Conservation (phyloP, 225 moss, liverwort and hornwort species). For the Lunularia cruciata region DNA sequence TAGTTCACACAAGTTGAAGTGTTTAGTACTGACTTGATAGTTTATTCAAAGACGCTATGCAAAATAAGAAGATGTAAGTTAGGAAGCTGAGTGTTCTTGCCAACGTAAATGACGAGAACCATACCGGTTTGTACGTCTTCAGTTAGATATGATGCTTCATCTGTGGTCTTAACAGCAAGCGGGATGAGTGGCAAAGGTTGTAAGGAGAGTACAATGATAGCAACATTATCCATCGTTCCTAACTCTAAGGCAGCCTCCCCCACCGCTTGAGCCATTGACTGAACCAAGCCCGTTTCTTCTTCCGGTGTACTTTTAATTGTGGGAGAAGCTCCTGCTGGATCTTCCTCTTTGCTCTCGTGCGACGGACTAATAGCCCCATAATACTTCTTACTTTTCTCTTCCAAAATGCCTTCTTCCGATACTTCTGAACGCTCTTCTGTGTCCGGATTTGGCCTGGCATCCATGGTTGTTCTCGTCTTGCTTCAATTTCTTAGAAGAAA, state of each 20-base stretch:
- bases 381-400: neutral
- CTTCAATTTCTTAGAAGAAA: too few relatives aligned
- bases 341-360: neutral
- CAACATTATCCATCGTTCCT: slow-evolving; percentile 77
- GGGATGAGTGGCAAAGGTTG: slow-evolving; percentile 36
- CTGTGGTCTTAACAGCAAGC: neutral
- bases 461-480: neutral
- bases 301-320: neutral
- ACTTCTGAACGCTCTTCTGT: neutral
- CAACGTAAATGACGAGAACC: neutral
- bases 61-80: too few relatives aligned
- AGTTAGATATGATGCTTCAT: neutral
- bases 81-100: neutral
- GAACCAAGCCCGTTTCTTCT: slow-evolving; percentile 21
- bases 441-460: neutral
- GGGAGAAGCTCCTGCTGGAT: slow-evolving; percentile 5
- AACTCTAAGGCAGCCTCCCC: slow-evolving; percentile 63
- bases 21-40: too few relatives aligned
- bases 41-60: too few relatives aligned
- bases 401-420: neutral
- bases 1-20: too few relatives aligned
- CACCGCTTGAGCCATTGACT: slow-evolving; percentile 62
- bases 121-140: slow-evolving; percentile 1
- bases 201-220: slow-evolving; percentile 64
- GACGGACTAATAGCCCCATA: neutral